These are phyloP conservation scores for Pyrus hybrid DNA, from an alignment of 331 rosid genomes.

Conservation along the genomic window DNA sequence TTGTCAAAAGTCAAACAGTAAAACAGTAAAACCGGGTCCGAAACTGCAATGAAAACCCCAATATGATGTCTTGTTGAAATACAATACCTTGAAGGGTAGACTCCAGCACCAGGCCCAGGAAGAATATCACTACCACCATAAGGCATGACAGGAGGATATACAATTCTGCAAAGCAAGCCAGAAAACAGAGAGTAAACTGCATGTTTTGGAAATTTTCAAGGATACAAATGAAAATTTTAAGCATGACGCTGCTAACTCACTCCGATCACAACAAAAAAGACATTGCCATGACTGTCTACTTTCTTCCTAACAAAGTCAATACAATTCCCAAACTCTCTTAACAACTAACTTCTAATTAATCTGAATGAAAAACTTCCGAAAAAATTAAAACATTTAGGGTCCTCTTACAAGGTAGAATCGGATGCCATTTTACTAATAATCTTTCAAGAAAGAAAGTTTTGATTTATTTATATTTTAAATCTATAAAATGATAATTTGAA, in stretches of 20 bases:
- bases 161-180: slow-evolving; percentile 29
- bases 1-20: background rate
- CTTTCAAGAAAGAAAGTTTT: background rate
- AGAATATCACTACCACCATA: slow-evolving; percentile 53
- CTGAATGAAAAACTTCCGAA: background rate
- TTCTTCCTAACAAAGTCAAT: background rate
- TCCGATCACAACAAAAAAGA: background rate
- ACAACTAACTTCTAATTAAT: background rate
- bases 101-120: slow-evolving; percentile 81
- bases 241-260: background rate
- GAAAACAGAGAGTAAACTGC: background rate
- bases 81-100: slow-evolving; percentile 58
- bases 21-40: background rate
- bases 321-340: background rate
- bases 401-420: background rate
- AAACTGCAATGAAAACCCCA: background rate
- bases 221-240: background rate
- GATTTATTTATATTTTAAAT: no score
- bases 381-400: background rate
- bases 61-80: background rate
- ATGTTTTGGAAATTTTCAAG: background rate
- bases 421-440: background rate
- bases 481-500: background rate
- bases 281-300: background rate
- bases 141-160: slow-evolving; percentile 33